Conservation (phyloP, 2,329 filamentous ascomycete species). For the Arthrobotrys pseudoclavata region DNA sequence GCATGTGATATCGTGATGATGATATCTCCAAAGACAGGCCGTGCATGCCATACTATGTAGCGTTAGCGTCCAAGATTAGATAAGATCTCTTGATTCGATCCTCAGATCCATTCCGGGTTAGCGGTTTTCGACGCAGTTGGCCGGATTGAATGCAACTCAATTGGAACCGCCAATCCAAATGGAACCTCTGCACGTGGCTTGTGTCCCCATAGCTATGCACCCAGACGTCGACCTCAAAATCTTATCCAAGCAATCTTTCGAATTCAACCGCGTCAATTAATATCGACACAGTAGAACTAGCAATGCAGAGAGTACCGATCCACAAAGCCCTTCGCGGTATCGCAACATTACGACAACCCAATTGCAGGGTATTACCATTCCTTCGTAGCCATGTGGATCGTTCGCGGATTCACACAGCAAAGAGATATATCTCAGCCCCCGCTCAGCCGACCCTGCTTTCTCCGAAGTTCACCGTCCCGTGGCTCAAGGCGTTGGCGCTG, state of each 20-base stretch:
- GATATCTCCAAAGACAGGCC: neutral
- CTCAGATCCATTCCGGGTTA: slow-evolving; percentile 2
- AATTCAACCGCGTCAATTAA: slow-evolving; percentile 6
- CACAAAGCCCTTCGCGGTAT: slow-evolving; percentile 11
- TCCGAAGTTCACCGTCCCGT: slow-evolving; percentile 52
- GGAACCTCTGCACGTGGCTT: slow-evolving; percentile 11
- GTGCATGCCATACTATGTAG: neutral
- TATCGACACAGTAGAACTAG: neutral
- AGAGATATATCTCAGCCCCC: slow-evolving; percentile 42
- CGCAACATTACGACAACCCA: neutral
- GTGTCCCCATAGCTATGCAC: neutral
- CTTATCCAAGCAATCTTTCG: neutral
- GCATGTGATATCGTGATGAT: neutral
- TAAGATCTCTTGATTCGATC: slow-evolving; percentile 9
- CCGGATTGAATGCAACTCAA: neutral
- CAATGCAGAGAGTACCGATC: slow-evolving; percentile 20
- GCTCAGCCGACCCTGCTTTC: slow-evolving; percentile 50
- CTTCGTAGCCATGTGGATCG: neutral
- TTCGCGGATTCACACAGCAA: neutral
- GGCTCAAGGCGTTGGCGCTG: slow-evolving; percentile 51
- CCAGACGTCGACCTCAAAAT: neutral
- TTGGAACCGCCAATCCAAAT: slow-evolving; percentile 6
- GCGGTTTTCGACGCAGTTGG: slow-evolving; percentile 2
- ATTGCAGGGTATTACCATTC: neutral
- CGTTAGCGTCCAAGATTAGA: slow-evolving; percentile 2